Percentiles rank a stretch among this genome's conserved stretches.
phyloP scores from a whole-genome alignment of 75 land plant genomes.

The Chamaecyparis obtusa region DNA sequence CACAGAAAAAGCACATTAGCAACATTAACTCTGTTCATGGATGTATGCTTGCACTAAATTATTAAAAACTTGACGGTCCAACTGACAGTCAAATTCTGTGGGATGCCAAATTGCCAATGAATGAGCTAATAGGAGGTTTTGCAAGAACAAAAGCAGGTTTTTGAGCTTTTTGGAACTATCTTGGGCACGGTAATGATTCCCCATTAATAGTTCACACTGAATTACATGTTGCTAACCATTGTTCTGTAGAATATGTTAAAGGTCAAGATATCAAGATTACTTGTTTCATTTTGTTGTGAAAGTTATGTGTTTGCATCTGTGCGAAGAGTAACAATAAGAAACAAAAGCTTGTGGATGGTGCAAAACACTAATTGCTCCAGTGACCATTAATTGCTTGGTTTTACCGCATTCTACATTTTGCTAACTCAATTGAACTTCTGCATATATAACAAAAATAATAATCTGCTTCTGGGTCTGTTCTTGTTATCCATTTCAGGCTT shows the following conservation, averaged over 20 bases:
- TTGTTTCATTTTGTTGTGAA: neutral
- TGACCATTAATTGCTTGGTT: no score
- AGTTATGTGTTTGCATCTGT: no score
- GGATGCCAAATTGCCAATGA: neutral
- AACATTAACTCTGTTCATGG: neutral
- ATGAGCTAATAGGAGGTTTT: neutral
- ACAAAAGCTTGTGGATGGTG: no score
- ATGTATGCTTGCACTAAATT: neutral
- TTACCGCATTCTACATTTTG: no score
- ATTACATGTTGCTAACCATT: constrained; percentile 6
- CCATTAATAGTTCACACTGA: neutral
- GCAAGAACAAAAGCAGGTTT: neutral
- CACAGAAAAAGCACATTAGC: constrained; percentile 5
- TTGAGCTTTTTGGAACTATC: neutral
- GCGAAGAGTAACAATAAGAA: no score
- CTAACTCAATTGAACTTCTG: no score
- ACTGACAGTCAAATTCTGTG: neutral
- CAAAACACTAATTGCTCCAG: no score
- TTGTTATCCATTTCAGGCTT: no score
- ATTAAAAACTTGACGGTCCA: neutral
- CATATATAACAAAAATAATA: no score
- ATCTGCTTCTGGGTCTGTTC: no score
- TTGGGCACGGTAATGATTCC: neutral
- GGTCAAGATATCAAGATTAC: no score
- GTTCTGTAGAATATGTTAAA: constrained; percentile 6